A percentile compares a stretch with the other conserved stretches of the same genome.
Conservation (phyloP, 345 rosid species). For the Aethionema arabicum region DNA sequence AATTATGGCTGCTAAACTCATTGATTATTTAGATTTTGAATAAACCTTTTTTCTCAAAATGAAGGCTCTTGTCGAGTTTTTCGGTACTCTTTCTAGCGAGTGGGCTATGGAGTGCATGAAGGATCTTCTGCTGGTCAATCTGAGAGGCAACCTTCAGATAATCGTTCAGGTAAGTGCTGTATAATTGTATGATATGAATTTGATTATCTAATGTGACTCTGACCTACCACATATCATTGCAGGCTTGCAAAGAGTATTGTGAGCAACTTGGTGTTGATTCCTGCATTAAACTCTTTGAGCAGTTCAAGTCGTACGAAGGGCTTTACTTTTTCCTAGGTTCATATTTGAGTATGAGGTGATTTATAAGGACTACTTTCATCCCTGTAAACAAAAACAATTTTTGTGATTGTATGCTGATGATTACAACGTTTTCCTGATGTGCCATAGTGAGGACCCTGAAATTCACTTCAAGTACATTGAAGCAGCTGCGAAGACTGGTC, state of each 20-base stretch:
- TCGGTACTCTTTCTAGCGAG: slow-evolving; percentile 96
- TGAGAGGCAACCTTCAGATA: slow-evolving; percentile 98
- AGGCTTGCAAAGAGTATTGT: slow-evolving; percentile 98
- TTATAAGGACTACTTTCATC: slow-evolving; percentile 25
- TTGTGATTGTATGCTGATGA: slow-evolving; percentile 9
- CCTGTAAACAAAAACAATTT: slow-evolving; percentile 19
- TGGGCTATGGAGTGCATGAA: slow-evolving; percentile 99
- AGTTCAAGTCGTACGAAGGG: slow-evolving; percentile 97
- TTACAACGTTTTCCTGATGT: slow-evolving; percentile 25
- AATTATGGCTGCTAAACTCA: slow-evolving; percentile 17
- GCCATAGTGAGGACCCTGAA: slow-evolving; percentile 95
- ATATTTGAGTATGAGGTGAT: slow-evolving; percentile 92
- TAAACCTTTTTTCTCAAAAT: slow-evolving; percentile 16
- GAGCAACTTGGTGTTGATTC: slow-evolving; percentile 96
- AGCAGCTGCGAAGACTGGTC: slow-evolving; percentile 95
- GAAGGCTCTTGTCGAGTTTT: slow-evolving; percentile 97
- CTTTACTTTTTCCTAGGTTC: slow-evolving; percentile 97
- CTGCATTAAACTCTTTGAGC: slow-evolving; percentile 98
- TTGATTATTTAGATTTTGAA: slow-evolving; percentile 23
- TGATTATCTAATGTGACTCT: slow-evolving; percentile 22
- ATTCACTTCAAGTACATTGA: slow-evolving; percentile 98
- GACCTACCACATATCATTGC: slow-evolving; percentile 38
- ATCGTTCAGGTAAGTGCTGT: slow-evolving; percentile 82
- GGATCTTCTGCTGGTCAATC: slow-evolving; percentile 91
- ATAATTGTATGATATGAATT: slow-evolving; percentile 12